Base-by-base conservation (phyloP, 2,329 filamentous ascomycete genomes). In the Cladophialophora carrionii region DNA sequence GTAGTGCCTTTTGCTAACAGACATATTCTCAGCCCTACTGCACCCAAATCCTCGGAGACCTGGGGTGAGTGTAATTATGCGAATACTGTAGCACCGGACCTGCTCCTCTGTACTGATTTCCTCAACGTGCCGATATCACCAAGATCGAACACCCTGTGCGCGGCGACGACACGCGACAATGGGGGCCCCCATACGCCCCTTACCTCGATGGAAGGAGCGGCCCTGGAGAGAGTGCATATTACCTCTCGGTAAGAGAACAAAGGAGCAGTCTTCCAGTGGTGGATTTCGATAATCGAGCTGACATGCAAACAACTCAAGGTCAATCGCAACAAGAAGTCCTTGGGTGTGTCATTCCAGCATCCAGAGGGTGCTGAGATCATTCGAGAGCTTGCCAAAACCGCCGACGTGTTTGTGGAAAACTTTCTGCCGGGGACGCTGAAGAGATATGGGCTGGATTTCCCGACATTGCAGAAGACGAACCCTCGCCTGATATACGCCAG, bases 401-500 rank as follows among this genome's bases (percentile, higher is more conserved):
- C 37, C 37, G 37, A 43, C 10, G 37, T 43, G 5, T 43, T 43
- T 43, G 37, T 43, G 37, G 37, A 43, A 6, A 43, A 43, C 37
- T 43, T 43, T 17, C 8, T 43, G 37, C 14, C 37, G 1, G 37
- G 37, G 37, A 43, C 37, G n/a, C 3, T 43, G 37, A 43, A 43
- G 6, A 43, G n/a, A 43, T 43, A 43, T 8, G 37, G 37, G 8
- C 17, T 43, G 6, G 37, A 43, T n/a, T 43, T 43, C 8, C 14
- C 37, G 37, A 43, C 37, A 7, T 6, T 43, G 37, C 37, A 43
- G 8, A 43, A 43, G 37, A n/a, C 37, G 17, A 43, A 43, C 8
- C 37, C 37, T n/a, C 37, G 37, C 14, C 37, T 43, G 37, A n/a
- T 43, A 43, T 99, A 99, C 75, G 92, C 94, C 12, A 96, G 92